Base-by-base conservation (phyloP, 306 rosid species). In the Oxytropis ochrocephala region DNA sequence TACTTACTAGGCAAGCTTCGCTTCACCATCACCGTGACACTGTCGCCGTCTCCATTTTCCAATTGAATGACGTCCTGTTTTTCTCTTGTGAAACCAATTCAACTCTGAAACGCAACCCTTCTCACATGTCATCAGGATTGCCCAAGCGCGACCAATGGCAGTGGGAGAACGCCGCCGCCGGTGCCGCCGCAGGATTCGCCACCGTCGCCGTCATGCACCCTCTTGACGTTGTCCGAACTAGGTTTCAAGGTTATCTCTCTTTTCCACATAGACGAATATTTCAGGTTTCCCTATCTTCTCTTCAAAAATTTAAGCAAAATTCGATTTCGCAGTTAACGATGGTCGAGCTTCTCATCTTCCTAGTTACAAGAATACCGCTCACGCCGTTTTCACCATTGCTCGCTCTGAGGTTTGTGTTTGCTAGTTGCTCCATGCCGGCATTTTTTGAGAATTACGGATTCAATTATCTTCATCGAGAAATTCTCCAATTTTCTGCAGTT, bases 141-240 rank as follows among this genome's bases (percentile, higher is more conserved):
- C 35, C 70, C 24, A 75, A 78, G 50, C 50, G 75, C 70, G 72
- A 78, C 24, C 82, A 58, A 57, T 85, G 95, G 95, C 95, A 85
- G 74, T 89, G 97, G 95, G 96, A 94, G 54, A 89, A 79, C 71
- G 99, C 89, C 79, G 69, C 83, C 1, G 89, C 97, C 14, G 97
- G 99, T 17, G 88, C 96, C 70, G 32, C 77, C 11, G 98, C 98
- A 0, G 98, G 98, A 2, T 90, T 93, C 69, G 84, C 89, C 75
- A 88, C 98, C 11, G 97, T 93, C 11, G 91, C 89, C 4, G 79
- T 77, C 4, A 75, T 84, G 95, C 99, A 94, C 27, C 99, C 99
- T 32, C 95, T 94, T 18, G 99, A 94, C 75, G 92, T 94, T 35
- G 96, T 94, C 65, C 91, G 97, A 58, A 91, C 99, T 54, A 86